These are phyloP conservation scores for Apiospora arundinis DNA, from an alignment of 2,329 filamentous ascomycete species.

Conservation along the genomic window DNA sequence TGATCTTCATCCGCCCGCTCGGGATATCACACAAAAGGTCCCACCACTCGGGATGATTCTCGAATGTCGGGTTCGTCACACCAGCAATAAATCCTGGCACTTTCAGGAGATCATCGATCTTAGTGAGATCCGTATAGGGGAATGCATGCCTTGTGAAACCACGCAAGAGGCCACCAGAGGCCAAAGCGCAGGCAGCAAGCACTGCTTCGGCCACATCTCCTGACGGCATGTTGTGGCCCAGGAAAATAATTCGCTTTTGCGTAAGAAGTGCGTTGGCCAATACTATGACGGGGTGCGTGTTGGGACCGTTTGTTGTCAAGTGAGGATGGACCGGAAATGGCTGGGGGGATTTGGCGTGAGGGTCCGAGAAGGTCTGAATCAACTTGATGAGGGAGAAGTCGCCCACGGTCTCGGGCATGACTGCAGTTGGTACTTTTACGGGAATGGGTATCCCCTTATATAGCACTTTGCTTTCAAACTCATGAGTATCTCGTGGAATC, in stretches of 20 bases:
- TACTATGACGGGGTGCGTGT: conserved; percentile 93
- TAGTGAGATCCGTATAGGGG: conserved; percentile 96
- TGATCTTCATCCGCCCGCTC: conserved; percentile 93
- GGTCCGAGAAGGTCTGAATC: conserved; percentile 88
- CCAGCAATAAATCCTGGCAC: conserved; percentile 98
- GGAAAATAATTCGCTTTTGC: conserved; percentile 94
- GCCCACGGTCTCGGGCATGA: conserved; percentile 94
- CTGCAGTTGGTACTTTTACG: conserved; percentile 92
- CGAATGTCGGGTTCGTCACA: conserved; percentile 96
- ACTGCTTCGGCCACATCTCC: conserved; percentile 98
- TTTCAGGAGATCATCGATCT: conserved; percentile 94
- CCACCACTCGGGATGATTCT: conserved; percentile 97
- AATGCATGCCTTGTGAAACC: conserved; percentile 97
- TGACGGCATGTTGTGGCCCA: conserved; percentile 93
- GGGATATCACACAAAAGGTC: conserved; percentile 93
- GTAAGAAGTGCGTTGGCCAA: conserved; percentile 93
- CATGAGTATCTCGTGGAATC: conserved; percentile 92
- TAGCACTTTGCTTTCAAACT: conserved; percentile 93
- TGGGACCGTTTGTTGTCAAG: conserved; percentile 87
- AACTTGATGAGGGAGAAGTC: conserved; percentile 98
- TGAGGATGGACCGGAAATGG: conserved; percentile 88
- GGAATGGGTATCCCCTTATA: conserved; percentile 98
- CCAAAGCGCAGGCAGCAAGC: conserved; percentile 91
- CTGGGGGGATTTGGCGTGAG: conserved; percentile 82
- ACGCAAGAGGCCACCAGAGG: conserved; percentile 87